Evolutionary conservation across 176 grass and related monocot species (phyloP), one percentile per base, ranked within the genome.

Genomic region (Bothriochloa decipiens): DNA sequence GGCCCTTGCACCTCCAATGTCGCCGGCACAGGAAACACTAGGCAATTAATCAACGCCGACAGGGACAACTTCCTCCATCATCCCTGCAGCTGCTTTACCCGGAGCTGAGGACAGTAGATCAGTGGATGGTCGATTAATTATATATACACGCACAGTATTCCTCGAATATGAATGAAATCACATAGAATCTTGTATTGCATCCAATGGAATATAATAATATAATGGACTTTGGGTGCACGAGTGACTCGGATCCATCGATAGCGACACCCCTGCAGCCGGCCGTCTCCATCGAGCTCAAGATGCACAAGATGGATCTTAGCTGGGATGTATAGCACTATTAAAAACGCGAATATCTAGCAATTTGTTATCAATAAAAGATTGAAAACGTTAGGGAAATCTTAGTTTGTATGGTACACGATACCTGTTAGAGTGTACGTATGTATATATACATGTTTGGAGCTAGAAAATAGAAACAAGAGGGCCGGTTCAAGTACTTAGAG

Each of bases 241-340:
- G 72, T 86, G 84, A 86, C 76, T 72, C 76, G 84, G 84, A 86
- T 86, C 84, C 84, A 68, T 68, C 17, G 62, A 76, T 66, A 67
- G 82, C 43, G 37, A 68, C 71, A 3, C 37, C 1, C 36, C 11
- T 8, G n/a, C 7, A 14, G 23, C 37, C 41, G 32, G 23, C 37
- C 41, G 32, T 75, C 60, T 17, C 41, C 57, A 74, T 83, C 58
- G 25, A 58, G 11, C 14, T 65, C 71, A 20, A 52, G 23, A 41
- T 22, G 52, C 52, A 40, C n/a, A 8, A 28, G 13, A 46, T 27
- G 20, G 39, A 71, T 26, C 35, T 22, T 41, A 43, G 22, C 39
- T 3, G 25, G 13, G 39, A 70, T 70, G 5, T 70, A 70, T 43
- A 6, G 3, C 2, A 23, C 20, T 0, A 11, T 0, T 58, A 7